Evolutionary conservation across 1,284 basidiomycete species (phyloP).

Genomic region (Malassezia sp.): DNA sequence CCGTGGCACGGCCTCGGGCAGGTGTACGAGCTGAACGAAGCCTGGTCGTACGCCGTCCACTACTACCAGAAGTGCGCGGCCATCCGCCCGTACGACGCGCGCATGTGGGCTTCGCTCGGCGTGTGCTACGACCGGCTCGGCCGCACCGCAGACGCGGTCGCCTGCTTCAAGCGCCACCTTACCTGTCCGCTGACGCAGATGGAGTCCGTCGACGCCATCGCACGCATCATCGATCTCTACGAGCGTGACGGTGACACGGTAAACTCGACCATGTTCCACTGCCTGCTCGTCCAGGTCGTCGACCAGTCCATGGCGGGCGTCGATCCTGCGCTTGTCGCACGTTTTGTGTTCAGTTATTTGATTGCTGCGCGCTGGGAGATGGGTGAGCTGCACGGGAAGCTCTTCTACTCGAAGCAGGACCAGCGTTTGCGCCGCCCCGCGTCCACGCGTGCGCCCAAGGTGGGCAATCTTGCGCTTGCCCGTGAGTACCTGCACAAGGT

Average conservation of each 20-base stretch:
- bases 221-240: slow-evolving; percentile 38
- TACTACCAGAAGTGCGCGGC: slow-evolving; percentile 95
- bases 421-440: slow-evolving; percentile 1
- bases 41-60: slow-evolving; percentile 88
- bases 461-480: slow-evolving; percentile 33
- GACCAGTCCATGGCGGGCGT: slow-evolving; percentile 20
- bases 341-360: slow-evolving; percentile 34
- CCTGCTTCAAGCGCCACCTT: slow-evolving; percentile 41
- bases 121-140: slow-evolving; percentile 82
- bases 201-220: slow-evolving; percentile 30
- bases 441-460: slow-evolving; percentile 4
- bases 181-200: slow-evolving; percentile 35
- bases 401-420: slow-evolving; percentile 10
- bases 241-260: slow-evolving; percentile 28
- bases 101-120: slow-evolving; percentile 89
- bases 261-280: slow-evolving; percentile 33
- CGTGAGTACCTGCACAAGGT: slow-evolving; percentile 41
- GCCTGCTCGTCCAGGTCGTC: slow-evolving; percentile 38
- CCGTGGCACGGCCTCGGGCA: slow-evolving; percentile 98
- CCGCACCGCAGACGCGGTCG: slow-evolving; percentile 27
- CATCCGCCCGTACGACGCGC: slow-evolving; percentile 81
- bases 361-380: slow-evolving; percentile 42
- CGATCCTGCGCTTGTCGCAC: slow-evolving; percentile 28
- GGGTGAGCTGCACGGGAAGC: slow-evolving; percentile 32
- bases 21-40: slow-evolving; percentile 88